A percentile compares a stretch with the other conserved stretches of the same genome.
Evolutionary conservation across 495 filamentous ascomycete genomes (phyloP).

Genomic region (Lasiosphaeriaceae sp.): DNA sequence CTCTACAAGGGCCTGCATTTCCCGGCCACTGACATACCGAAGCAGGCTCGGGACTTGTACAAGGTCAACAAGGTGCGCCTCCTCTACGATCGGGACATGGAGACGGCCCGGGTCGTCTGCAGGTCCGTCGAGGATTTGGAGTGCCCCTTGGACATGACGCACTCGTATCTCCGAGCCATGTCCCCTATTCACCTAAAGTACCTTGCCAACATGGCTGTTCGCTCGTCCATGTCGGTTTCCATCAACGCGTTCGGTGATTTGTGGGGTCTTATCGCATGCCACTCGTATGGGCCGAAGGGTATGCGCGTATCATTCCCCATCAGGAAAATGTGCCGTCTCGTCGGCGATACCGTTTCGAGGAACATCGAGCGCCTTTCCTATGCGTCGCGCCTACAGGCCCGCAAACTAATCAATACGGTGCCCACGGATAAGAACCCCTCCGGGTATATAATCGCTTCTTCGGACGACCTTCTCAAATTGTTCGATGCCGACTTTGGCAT

Average conservation of each 20-base stretch:
- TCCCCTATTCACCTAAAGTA: conserved; percentile 90
- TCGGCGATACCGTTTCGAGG: conserved; percentile 81
- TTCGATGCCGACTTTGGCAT: conserved; percentile 89
- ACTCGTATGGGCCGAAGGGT: conserved; percentile 70
- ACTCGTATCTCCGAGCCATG: conserved; percentile 84
- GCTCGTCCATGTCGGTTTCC: conserved; percentile 92
- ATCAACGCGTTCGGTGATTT: conserved; percentile 80
- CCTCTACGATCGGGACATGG: conserved; percentile 71
- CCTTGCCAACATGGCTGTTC: conserved; percentile 82
- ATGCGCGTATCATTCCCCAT: conserved; percentile 92
- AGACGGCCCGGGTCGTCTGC: conserved; percentile 79
- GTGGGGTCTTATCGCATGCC: conserved; percentile 89
- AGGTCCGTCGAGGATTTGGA: conserved; percentile 72
- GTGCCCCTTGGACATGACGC: conserved; percentile 76
- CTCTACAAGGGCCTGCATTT: conserved; percentile 89
- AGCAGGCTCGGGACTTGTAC: conserved; percentile 78
- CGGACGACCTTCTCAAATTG: conserved; percentile 78
- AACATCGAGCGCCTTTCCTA: conserved; percentile 91
- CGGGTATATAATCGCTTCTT: conserved; percentile 88
- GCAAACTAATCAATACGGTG: conserved; percentile 74
- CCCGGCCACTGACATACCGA: conserved; percentile 86
- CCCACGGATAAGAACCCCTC: conserved; percentile 81
- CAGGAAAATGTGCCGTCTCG: conserved; percentile 87
- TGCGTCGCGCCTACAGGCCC: conserved; percentile 74
- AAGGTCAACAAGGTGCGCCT: conserved; percentile 76